phyloP scores from a whole-genome alignment of 169 alveolate species.

The Perkinsus olseni region DNA sequence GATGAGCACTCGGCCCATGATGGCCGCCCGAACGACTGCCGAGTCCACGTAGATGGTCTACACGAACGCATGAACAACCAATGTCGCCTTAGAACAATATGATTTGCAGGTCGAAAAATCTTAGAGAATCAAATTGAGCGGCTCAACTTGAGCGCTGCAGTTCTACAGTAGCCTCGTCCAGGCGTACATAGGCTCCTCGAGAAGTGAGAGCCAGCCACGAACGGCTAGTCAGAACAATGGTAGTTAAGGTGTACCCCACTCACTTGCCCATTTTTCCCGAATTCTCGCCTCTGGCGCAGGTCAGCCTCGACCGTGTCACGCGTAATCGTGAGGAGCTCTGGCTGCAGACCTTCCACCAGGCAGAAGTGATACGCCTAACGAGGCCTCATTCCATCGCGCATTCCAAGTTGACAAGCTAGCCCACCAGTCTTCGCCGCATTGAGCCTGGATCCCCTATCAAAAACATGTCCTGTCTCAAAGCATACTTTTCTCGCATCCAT shows the following conservation, averaged over 20 bases:
- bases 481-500: not conserved
- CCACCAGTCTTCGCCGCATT: not conserved
- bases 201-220: too few relatives aligned
- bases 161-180: too few relatives aligned
- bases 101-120: too few relatives aligned
- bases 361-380: not conserved
- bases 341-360: not conserved
- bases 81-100: too few relatives aligned
- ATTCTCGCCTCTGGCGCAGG: not conserved
- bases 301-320: not conserved
- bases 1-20: not conserved
- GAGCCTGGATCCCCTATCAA: not conserved
- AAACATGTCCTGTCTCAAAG: not conserved
- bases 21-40: not conserved
- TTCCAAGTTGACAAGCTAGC: not conserved
- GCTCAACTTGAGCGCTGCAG: too few relatives aligned
- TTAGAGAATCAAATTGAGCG: too few relatives aligned
- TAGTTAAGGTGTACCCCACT: not conserved
- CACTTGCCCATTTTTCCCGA: not conserved
- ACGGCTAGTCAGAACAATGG: too few relatives aligned
- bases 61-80: not conserved
- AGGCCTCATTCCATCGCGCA: not conserved
- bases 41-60: not conserved
- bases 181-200: too few relatives aligned
- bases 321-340: not conserved